Conservation (phyloP, 1,139 yeast genomes). For the Arxiozyma heterogenica region DNA sequence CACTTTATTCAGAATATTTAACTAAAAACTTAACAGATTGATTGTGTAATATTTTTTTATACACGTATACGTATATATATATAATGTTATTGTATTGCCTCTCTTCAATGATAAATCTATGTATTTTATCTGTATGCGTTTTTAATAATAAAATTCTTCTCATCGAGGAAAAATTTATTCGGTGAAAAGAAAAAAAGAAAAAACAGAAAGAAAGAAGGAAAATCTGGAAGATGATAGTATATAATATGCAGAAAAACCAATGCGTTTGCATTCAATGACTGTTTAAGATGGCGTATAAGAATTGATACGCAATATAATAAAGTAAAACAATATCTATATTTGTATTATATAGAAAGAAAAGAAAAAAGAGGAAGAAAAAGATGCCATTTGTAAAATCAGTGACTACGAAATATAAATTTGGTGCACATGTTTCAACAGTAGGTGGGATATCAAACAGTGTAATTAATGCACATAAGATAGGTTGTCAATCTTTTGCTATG, state of each 20-base stretch:
- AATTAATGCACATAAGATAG: constrained; percentile 62
- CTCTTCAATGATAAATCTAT: not conserved
- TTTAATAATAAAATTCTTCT: too few species aligned
- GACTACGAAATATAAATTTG: constrained; percentile 46
- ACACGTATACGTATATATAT: too few species aligned
- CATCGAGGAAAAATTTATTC: too few species aligned
- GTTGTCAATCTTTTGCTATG: constrained; percentile 81
- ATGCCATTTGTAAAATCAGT: constrained; percentile 27
- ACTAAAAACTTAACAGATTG: constrained; percentile 1
- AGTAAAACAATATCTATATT: constrained; percentile 7
- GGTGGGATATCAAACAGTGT: constrained; percentile 74
- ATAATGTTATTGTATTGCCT: not conserved
- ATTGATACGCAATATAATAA: not conserved
- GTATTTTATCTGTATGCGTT: too few species aligned
- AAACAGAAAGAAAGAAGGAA: not conserved
- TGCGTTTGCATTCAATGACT: not conserved
- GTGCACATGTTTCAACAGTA: constrained; percentile 70
- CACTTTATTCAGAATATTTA: constrained; percentile 66
- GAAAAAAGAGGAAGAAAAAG: too few species aligned
- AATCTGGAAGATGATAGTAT: not conserved
- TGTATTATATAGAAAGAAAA: constrained; percentile 7
- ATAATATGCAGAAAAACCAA: not conserved
- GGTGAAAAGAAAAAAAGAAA: too few species aligned
- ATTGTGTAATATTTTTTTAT: too few species aligned
- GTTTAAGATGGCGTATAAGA: too few species aligned